Percentiles rank a stretch among this genome's conserved stretches.
Evolutionary conservation across 73 alveolate species (phyloP).

Genomic region (Tetrahymena elliotti): DNA sequence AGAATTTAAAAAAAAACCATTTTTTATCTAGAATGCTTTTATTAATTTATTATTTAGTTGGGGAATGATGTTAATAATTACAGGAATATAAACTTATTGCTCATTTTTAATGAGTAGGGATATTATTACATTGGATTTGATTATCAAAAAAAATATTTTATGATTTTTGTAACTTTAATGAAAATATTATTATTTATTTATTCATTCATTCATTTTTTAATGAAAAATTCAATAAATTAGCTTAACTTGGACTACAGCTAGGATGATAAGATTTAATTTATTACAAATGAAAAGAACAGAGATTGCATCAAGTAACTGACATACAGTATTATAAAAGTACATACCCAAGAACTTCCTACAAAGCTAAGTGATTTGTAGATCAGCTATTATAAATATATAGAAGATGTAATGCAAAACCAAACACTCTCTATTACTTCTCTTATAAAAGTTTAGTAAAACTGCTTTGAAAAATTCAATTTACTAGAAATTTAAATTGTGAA

Average conservation of each 20-base stretch:
- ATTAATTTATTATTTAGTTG: too few relatives aligned
- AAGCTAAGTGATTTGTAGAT: not conserved
- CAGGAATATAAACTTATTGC: too few relatives aligned
- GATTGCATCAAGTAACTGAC: not conserved
- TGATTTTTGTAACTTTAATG: too few relatives aligned
- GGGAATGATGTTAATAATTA: too few relatives aligned
- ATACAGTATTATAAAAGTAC: not conserved
- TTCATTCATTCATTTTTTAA: too few relatives aligned
- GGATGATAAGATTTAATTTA: not conserved
- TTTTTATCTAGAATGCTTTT: too few relatives aligned
- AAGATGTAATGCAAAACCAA: not conserved
- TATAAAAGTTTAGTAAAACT: not conserved
- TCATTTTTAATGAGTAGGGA: too few relatives aligned
- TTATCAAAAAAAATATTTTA: too few relatives aligned
- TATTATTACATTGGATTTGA: too few relatives aligned
- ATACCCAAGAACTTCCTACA: not conserved
- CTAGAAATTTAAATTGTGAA: not conserved
- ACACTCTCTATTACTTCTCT: not conserved
- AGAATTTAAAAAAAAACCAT: too few relatives aligned
- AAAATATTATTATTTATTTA: too few relatives aligned
- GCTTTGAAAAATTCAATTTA: not conserved
- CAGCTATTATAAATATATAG: not conserved
- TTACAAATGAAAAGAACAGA: not conserved
- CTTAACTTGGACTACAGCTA: not conserved
- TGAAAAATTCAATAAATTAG: too few relatives aligned